Base-by-base conservation (phyloP, 805 yeast species). In the Wilhelminamyces savonicus region DNA sequence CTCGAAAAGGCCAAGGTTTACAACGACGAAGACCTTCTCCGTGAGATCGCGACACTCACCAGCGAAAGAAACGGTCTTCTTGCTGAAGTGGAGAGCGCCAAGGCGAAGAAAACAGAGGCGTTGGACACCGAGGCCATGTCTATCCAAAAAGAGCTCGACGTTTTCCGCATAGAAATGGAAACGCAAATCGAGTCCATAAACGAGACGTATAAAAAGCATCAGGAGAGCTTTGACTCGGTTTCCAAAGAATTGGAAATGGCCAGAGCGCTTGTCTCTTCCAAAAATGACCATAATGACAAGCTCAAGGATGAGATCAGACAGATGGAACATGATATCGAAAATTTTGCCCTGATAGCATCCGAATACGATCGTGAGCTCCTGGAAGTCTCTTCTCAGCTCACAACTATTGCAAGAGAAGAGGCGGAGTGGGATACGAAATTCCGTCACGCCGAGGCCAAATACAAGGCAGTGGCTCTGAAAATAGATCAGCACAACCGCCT, bases 401-500 rank as follows among this genome's bases (percentile, higher is more conserved):
- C n/a, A n/a, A n/a, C n/a, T n/a, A n/a, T n/a, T n/a, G n/a, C n/a
- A n/a, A n/a, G n/a, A n/a, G n/a, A n/a, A n/a, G n/a, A n/a, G n/a
- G n/a, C n/a, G n/a, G n/a, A n/a, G n/a, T n/a, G n/a, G n/a, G n/a
- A n/a, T n/a, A n/a, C n/a, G n/a, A n/a, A n/a, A n/a, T n/a, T n/a
- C n/a, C n/a, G n/a, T n/a, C n/a, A 31, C 1, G 29, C 61, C 1
- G 46, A 48, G 13, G 13, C 23, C 1, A 52, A 46, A 27, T 39
- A 52, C 21, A 29, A 34, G 1, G 27, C 27, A 3, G 35, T 46
- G 5, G 43, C 48, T 17, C 43, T 36, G 3, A 66, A 62, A 35
- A 36, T 56, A 22, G 49, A 52, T 13, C 54, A 51, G 19, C 69
- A 66, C 37, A 53, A 51, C 19, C 43, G 41, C 4, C 56, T 66